Evolutionary conservation across 2,329 filamentous ascomycete genomes (phyloP).

Genomic region (Colletotrichum lupini): DNA sequence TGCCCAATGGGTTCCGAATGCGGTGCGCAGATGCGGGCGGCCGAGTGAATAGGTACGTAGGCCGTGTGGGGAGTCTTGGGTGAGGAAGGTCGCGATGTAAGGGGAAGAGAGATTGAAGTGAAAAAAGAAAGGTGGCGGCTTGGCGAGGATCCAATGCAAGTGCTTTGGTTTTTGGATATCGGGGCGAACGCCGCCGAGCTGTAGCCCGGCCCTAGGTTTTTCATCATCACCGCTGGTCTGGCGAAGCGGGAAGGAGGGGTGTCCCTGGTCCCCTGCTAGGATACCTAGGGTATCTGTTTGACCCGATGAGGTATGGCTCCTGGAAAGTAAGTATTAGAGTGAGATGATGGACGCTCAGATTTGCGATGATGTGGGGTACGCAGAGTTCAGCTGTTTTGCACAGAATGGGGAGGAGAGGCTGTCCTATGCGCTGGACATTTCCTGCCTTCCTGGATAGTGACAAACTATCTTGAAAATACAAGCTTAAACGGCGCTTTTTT

Average conservation of each 20-base stretch:
- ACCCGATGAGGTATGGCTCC: background rate
- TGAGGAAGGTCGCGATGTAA: background rate
- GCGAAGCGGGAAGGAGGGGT: background rate
- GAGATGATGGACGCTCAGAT: background rate
- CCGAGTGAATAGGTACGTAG: background rate
- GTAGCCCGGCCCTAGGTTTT: background rate
- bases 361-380: background rate
- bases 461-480: background rate
- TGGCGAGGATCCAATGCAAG: background rate
- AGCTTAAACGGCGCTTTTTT: background rate
- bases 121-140: conserved; percentile 1
- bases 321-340: background rate
- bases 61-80: background rate
- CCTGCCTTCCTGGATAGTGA: background rate
- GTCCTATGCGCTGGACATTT: background rate
- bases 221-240: conserved; percentile 5
- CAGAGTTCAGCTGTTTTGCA: background rate
- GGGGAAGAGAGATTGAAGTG: background rate
- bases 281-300: background rate
- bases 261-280: background rate
- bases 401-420: background rate
- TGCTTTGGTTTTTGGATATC: background rate
- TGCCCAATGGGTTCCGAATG: background rate
- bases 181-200: background rate
- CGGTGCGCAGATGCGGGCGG: conserved; percentile 4